Conservation (phyloP, 208 protist species). For the Acanthamoeba quina region DNA sequence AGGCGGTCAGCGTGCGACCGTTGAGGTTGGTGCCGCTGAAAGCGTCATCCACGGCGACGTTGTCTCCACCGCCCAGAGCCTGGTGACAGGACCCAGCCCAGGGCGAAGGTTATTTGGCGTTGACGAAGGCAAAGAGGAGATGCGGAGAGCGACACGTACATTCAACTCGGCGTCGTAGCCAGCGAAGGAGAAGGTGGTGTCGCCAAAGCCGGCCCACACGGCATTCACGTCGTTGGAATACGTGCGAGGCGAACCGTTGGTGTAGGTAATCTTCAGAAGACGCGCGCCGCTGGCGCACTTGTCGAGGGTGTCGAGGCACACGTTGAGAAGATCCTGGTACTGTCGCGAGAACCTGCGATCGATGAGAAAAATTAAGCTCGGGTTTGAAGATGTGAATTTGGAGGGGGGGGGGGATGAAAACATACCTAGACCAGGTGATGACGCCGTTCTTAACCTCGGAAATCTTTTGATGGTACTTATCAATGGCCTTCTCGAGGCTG, state of each 20-base stretch:
- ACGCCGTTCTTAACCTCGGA: no score
- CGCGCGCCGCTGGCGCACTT: not conserved
- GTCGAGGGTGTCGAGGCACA: not conserved
- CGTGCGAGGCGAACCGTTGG: not conserved
- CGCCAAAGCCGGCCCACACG: not conserved
- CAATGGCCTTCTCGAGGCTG: not conserved
- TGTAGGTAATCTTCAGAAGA: not conserved
- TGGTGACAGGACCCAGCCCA: not conserved
- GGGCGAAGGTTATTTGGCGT: not conserved
- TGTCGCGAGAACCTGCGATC: not conserved
- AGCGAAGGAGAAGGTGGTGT: not conserved
- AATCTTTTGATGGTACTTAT: not conserved
- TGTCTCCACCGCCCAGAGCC: not conserved
- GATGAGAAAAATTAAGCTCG: not conserved
- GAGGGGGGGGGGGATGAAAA: not conserved
- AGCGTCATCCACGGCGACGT: not conserved
- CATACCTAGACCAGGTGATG: not conserved
- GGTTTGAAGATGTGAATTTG: no score
- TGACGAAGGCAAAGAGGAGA: no score
- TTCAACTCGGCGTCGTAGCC: not conserved
- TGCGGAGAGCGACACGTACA: not conserved
- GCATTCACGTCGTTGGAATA: not conserved
- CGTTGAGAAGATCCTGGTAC: not conserved
- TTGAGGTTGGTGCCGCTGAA: not conserved
- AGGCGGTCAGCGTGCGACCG: not conserved